Evolutionary conservation across 169 alveolate species (phyloP).

Genomic region (Eimeria brunetti): DNA sequence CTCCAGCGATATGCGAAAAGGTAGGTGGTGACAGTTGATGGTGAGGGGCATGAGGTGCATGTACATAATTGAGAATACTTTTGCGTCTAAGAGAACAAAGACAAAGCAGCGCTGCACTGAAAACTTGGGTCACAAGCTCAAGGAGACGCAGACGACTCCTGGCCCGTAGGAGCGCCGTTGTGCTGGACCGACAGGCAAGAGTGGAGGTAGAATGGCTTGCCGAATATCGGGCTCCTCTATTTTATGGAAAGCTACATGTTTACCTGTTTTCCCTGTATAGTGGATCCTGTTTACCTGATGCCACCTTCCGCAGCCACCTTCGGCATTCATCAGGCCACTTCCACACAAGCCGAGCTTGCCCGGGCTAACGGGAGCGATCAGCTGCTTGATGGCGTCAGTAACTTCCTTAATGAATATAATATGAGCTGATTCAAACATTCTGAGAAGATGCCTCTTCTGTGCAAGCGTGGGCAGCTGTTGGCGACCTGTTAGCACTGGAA

Average conservation of each 20-base stretch:
- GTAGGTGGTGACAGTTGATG: neutral
- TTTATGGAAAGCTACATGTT: neutral
- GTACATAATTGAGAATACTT: neutral
- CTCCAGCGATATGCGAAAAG: neutral
- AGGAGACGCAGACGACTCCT: neutral
- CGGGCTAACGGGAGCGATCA: neutral
- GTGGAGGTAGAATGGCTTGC: neutral
- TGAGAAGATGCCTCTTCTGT: neutral
- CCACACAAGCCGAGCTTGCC: neutral
- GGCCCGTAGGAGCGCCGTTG: neutral
- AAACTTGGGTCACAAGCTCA: neutral
- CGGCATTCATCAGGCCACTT: neutral
- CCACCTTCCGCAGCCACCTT: neutral
- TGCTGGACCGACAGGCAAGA: neutral
- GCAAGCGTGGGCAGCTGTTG: neutral
- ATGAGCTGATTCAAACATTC: neutral
- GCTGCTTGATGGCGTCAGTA: neutral
- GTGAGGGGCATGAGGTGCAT: neutral
- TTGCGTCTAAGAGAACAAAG: neutral
- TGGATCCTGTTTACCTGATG: neutral
- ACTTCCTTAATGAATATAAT: neutral
- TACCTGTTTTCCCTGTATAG: neutral
- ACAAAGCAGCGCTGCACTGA: neutral
- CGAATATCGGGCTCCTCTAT: neutral
- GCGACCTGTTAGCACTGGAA: neutral